Evolutionary conservation across 2,329 filamentous ascomycete genomes (phyloP).

Genomic region (Calcarisporium arbuscula): DNA sequence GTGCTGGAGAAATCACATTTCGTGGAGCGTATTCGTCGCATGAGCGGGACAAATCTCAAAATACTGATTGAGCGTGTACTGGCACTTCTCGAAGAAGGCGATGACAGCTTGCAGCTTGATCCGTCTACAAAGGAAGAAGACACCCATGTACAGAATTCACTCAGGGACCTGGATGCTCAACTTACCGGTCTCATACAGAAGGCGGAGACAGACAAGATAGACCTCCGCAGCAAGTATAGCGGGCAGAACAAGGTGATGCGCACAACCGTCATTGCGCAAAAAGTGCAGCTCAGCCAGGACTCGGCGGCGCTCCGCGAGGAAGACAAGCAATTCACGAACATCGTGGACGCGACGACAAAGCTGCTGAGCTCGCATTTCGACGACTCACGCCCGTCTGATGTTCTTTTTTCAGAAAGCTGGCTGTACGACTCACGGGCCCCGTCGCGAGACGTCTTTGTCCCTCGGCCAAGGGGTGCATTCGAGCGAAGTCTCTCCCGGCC

Average conservation of each 20-base stretch:
- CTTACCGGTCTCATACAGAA: constrained; percentile 40
- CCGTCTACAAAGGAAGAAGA: constrained; percentile 25
- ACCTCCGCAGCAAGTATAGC: constrained; percentile 69
- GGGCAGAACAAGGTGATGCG: constrained; percentile 63
- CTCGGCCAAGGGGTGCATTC: constrained; percentile 62
- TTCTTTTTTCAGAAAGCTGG: constrained; percentile 66
- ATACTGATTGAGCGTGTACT: constrained; percentile 19
- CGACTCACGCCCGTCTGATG: constrained; percentile 23
- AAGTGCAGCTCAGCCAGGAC: constrained; percentile 72
- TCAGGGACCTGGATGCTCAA: constrained; percentile 37
- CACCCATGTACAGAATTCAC: constrained; percentile 21
- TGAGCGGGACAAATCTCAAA: constrained; percentile 30
- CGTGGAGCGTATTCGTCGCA: constrained; percentile 54
- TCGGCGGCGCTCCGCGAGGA: constrained; percentile 63
- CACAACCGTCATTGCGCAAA: constrained; percentile 74
- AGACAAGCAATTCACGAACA: constrained; percentile 62
- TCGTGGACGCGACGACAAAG: constrained; percentile 46
- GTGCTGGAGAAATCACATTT: too few species aligned
- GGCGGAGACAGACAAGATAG: constrained; percentile 37
- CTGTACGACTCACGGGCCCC: constrained; percentile 67
- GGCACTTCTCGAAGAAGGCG: constrained; percentile 27
- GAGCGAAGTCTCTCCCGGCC: constrained; percentile 67
- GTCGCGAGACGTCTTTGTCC: constrained; percentile 67
- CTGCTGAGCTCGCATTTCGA: constrained; percentile 19
- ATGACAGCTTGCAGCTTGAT: constrained; percentile 27